Base-by-base conservation (phyloP, 176 grass and related monocot genomes). In the Aegilops umbellulata region DNA sequence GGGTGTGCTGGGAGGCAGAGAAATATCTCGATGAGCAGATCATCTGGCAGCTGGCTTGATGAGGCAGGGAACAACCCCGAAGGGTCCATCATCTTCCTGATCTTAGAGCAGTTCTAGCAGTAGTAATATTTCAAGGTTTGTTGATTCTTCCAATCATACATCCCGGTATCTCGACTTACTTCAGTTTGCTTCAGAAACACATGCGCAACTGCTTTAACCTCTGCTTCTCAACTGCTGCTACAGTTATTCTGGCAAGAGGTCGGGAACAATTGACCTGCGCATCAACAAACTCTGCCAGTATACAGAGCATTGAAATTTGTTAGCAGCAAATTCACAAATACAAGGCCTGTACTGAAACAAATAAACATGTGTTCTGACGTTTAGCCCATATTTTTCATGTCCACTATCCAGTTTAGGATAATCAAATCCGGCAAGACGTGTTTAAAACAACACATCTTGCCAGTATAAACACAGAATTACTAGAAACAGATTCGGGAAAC, bases 11-110 rank as follows among this genome's bases (percentile, higher is more conserved):
- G 85, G 42, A 87, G 86, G 23, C 16, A 17, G 58, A 82, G 79
- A 38, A 87, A 76, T 17, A 82, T 67, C 36, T 81, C 79, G 2
- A 87, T 75, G 8, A 87, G 86, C 31, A 76, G 42, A 66, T 87
- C 86, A 17, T 87, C 69, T 75, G 85, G 85, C 60, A 57, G 85
- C 13, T 44, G 20, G 22, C 20, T 62, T 46, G 38, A 41, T 44
- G 65, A 62, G 39, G 76, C 30, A 20, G n/a, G 14, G 17, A 74
- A 36, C 7, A 55, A 57, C 10, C 47, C 74, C 30, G 20, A 76
- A 55, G 46, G 74, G 74, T 76, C 51, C 16, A 8, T 53, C 25
- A 31, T 76, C 74, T 76, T 76, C 47, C 44, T 20, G 23, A 75
- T 7, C 42, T 75, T 29, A 49, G 23, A 19, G 44, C 16, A 26